phyloP scores from a whole-genome alignment of 1,284 basidiomycete species.

The Neonothopanus nambi region DNA sequence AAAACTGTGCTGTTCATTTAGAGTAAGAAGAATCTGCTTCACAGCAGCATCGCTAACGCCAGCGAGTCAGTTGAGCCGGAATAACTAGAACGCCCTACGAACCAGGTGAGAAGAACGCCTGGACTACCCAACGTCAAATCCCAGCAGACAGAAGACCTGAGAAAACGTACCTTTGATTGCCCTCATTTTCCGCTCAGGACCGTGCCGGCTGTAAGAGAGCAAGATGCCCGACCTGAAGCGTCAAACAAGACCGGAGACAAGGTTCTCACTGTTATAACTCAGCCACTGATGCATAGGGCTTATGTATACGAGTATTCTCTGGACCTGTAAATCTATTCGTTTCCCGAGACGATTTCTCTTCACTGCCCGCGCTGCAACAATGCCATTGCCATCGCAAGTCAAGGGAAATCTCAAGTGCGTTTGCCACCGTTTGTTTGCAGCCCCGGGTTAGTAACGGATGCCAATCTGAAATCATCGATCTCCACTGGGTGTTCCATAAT shows the following conservation, averaged over 20 bases:
- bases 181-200: slow-evolving; percentile 40
- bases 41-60: slow-evolving; percentile 82
- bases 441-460: too few species aligned
- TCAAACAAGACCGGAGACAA: too few species aligned
- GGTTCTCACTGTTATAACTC: too few species aligned
- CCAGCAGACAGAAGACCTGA: slow-evolving; percentile 5
- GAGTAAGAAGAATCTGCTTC: slow-evolving; percentile 82
- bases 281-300: too few species aligned
- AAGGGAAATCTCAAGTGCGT: slow-evolving; percentile 30
- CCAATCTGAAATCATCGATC: not conserved
- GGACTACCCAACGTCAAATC: slow-evolving; percentile 6
- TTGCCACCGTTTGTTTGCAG: slow-evolving; percentile 1
- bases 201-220: too few species aligned
- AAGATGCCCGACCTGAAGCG: too few species aligned
- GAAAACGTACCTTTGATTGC: slow-evolving; percentile 59
- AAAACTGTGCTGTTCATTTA: slow-evolving; percentile 80
- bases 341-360: too few species aligned
- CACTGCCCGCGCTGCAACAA: slow-evolving; percentile 12
- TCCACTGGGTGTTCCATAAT: not conserved
- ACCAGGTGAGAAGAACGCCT: slow-evolving; percentile 81
- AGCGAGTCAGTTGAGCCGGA: slow-evolving; percentile 6
- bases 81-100: slow-evolving; percentile 21
- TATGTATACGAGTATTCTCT: too few species aligned
- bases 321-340: too few species aligned
- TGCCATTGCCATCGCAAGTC: slow-evolving; percentile 32